Evolutionary conservation across 2,329 filamentous ascomycete genomes (phyloP).

Genomic region (Claviceps quebecensis): DNA sequence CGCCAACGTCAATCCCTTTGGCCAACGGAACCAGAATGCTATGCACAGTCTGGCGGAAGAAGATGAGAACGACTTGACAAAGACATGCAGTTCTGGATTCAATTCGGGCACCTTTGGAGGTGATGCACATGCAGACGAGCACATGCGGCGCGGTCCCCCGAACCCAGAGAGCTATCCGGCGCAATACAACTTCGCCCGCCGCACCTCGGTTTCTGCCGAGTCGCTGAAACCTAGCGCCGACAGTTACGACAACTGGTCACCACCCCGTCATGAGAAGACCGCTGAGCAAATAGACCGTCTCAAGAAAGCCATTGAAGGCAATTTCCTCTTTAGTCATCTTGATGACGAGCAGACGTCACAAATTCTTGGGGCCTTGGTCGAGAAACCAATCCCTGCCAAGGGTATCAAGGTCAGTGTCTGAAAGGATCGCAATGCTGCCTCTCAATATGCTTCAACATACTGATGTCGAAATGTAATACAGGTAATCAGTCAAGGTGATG

Average conservation of each 20-base stretch:
- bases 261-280: slow-evolving; percentile 73
- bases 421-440: not conserved
- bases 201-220: slow-evolving; percentile 93
- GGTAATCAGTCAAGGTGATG: slow-evolving; percentile 90
- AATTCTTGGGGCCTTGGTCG: slow-evolving; percentile 78
- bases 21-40: slow-evolving; percentile 26
- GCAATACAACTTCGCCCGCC: slow-evolving; percentile 86
- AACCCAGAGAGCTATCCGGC: slow-evolving; percentile 63
- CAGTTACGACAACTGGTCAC: slow-evolving; percentile 76
- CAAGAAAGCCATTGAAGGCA: slow-evolving; percentile 67
- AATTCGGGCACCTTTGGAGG: slow-evolving; percentile 39
- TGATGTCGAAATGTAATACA: slow-evolving; percentile 27
- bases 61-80: slow-evolving; percentile 65
- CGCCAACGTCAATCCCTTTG: slow-evolving; percentile 60
- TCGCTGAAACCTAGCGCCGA: slow-evolving; percentile 81
- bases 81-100: slow-evolving; percentile 38
- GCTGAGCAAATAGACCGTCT: slow-evolving; percentile 68
- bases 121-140: slow-evolving; percentile 32
- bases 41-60: slow-evolving; percentile 59
- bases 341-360: slow-evolving; percentile 85
- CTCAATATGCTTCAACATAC: not conserved
- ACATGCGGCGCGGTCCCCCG: slow-evolving; percentile 33
- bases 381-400: slow-evolving; percentile 90
- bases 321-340: slow-evolving; percentile 88
- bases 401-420: slow-evolving; percentile 49